Evolutionary conservation across 106 monocot species (phyloP), one percentile per base, ranked within the genome.

Genomic region (Acanthochlamys bracteata): DNA sequence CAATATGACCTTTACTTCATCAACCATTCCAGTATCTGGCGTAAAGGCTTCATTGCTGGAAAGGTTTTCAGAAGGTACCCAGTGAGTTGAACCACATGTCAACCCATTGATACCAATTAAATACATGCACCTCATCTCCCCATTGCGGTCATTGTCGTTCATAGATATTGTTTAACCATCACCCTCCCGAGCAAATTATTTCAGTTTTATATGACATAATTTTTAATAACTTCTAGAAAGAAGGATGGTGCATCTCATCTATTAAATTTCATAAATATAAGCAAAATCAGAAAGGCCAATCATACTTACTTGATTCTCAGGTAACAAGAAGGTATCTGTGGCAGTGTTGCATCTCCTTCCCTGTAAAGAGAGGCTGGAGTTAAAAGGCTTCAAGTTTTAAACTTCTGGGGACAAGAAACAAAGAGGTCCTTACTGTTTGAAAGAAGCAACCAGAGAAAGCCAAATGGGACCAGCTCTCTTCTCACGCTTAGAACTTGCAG

Each of bases 221-320:
- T 33, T 33, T 6, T 33, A 33, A 6, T 1, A 14, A 59, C 17
- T 33, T 59, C 21, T 59, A 24, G 14, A 25, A 59, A 33, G 27
- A 25, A n/a, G 21, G 24, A 59, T 26, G 25, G 25, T 25, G 15
- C 24, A 9, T 24, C 10, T 16, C 25, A 59, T 15, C 10, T 25
- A 33, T 11, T 7, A 17, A 1, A 59, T 24, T 21, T 12, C 49
- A 49, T 14, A 61, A 39, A 61, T 39, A 40, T 20, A 59, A 11
- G 12, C 46, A 60, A n/a, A 53, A 24, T 53, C 17, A 55, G 7
- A 53, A 59, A 66, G 7, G 54, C 17, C 17, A 66, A 27, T 20
- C 22, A 20, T 41, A 74, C 79, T 79, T 57, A 87, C 86, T 80
- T 87, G 41, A 83, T 83, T 69, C 82, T 79, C 68, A 87, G 49